Evolutionary conservation across 208 protist genomes (phyloP).

Genomic region (Balamuthia mandrillaris): DNA sequence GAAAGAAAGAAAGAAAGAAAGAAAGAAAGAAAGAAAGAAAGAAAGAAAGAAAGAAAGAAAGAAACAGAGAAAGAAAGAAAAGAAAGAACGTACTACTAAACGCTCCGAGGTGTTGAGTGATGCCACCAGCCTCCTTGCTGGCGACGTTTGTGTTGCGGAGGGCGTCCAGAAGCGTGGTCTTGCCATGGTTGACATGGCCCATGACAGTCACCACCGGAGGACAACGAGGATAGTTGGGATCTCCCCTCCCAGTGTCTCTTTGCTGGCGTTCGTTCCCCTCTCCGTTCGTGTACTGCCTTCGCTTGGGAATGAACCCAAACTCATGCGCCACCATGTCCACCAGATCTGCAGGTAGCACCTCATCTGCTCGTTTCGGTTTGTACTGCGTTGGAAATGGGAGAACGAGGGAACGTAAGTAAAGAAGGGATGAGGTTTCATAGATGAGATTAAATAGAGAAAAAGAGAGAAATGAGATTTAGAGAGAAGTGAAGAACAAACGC

Average conservation of each 20-base stretch:
- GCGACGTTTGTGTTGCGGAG: conserved; percentile 88
- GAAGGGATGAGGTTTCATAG: neutral
- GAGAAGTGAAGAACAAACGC: neutral
- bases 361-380: neutral
- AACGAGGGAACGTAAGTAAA: neutral
- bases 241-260: neutral
- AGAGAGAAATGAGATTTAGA: neutral
- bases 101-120: conserved; percentile 95
- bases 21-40: too few relatives aligned
- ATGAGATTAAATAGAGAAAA: neutral
- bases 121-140: conserved; percentile 90
- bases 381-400: neutral
- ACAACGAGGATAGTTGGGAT: conserved; percentile 40
- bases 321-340: conserved; percentile 27
- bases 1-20: too few relatives aligned
- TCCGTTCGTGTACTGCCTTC: neutral
- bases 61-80: too few relatives aligned
- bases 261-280: neutral
- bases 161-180: conserved; percentile 93
- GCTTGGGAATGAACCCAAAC: neutral
- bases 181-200: conserved; percentile 98
- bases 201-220: conserved; percentile 95
- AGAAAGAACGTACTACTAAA: conserved; percentile 53
- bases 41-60: too few relatives aligned
- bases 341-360: conserved; percentile 19